Conservation (phyloP, 2,329 filamentous ascomycete species). For the Aspergillus flavus region DNA sequence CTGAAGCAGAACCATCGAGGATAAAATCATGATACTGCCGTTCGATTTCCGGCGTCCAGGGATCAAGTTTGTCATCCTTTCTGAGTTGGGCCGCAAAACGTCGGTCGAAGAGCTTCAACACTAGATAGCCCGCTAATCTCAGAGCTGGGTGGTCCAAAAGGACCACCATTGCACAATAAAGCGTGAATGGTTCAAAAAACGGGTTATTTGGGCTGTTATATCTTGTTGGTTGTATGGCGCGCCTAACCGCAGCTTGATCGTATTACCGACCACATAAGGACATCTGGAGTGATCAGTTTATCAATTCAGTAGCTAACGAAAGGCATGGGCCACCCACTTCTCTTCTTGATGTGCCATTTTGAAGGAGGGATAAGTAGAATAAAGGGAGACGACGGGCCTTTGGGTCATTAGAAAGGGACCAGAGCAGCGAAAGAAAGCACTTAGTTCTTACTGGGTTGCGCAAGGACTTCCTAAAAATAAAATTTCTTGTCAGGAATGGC, state of each 20-base stretch:
- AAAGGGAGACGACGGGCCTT: not conserved
- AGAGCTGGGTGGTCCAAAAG: conserved; percentile 5
- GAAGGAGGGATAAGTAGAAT: not conserved
- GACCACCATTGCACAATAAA: conserved; percentile 21
- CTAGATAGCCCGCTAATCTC: conserved; percentile 12
- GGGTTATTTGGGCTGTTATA: conserved; percentile 10
- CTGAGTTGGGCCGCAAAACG: conserved; percentile 20
- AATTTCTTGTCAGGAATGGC: not conserved
- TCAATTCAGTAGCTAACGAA: not conserved
- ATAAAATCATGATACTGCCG: conserved; percentile 19
- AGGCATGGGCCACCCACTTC: not conserved
- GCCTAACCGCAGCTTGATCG: conserved; percentile 6
- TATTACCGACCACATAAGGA: conserved; percentile 10
- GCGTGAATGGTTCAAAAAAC: conserved; percentile 21
- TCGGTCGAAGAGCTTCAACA: conserved; percentile 25
- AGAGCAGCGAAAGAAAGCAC: not conserved
- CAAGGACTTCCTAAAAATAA: not conserved
- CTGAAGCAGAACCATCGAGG: conserved; percentile 13
- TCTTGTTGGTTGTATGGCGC: not conserved
- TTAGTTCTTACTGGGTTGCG: not conserved
- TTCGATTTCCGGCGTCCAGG: conserved; percentile 20
- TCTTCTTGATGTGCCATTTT: not conserved
- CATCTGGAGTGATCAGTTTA: conserved; percentile 4
- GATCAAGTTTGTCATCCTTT: conserved; percentile 12
- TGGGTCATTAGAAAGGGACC: not conserved